These are phyloP conservation scores for Beauveria rudraprayagi DNA, from an alignment of 2,329 filamentous ascomycete genomes.

Conservation along the genomic window DNA sequence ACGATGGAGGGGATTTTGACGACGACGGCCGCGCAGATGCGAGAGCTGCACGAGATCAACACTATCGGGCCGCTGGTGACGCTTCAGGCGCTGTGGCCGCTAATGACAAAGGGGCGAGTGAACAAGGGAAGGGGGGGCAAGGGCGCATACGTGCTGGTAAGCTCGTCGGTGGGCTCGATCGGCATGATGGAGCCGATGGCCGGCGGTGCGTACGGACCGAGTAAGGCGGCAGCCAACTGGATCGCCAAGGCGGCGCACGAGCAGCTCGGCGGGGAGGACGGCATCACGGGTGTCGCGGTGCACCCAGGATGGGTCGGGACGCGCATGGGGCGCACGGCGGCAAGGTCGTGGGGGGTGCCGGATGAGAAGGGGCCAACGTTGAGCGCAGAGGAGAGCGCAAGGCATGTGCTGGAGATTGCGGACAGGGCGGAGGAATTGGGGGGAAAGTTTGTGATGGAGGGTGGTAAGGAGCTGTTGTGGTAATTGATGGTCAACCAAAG, in stretches of 20 bases:
- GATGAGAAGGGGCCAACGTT: conserved; percentile 18
- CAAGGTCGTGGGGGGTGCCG: conserved; percentile 24
- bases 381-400: conserved; percentile 23
- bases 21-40: conserved; percentile 26
- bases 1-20: conserved; percentile 21
- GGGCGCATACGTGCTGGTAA: conserved; percentile 29
- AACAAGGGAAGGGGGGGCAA: background rate
- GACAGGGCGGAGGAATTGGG: conserved; percentile 26
- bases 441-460: conserved; percentile 27
- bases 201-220: conserved; percentile 27
- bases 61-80: conserved; percentile 30
- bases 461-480: conserved; percentile 23
- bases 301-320: conserved; percentile 33
- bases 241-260: conserved; percentile 21
- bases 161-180: conserved; percentile 29
- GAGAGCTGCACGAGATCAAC: conserved; percentile 36
- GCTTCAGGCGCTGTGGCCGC: conserved; percentile 26
- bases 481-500: background rate
- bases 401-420: conserved; percentile 26
- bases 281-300: conserved; percentile 17
- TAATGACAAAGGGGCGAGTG: conserved; percentile 20
- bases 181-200: conserved; percentile 22
- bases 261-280: conserved; percentile 16
- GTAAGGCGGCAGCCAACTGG: conserved; percentile 29
- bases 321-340: conserved; percentile 22